A percentile compares a stretch with the other conserved stretches of the same genome.
phyloP scores from a whole-genome alignment of 2,329 filamentous ascomycete species.

The Macroventuria anomochaeta region DNA sequence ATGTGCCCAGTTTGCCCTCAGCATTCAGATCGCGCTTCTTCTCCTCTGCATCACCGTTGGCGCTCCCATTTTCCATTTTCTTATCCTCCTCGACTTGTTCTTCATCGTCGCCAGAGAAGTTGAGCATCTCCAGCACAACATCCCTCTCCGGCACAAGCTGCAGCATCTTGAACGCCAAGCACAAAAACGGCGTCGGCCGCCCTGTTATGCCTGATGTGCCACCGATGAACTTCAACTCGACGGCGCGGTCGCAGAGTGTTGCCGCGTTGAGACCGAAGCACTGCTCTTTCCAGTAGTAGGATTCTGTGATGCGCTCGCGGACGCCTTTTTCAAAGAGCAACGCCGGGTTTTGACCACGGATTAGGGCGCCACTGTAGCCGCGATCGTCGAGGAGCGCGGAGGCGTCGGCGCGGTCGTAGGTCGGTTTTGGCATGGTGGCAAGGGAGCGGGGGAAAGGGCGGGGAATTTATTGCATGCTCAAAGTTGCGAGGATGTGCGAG shows the following conservation, averaged over 20 bases:
- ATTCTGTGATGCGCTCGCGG: slow-evolving; percentile 92
- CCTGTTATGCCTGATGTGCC: slow-evolving; percentile 86
- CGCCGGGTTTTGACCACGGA: slow-evolving; percentile 92
- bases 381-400: slow-evolving; percentile 83
- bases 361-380: slow-evolving; percentile 75
- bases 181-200: slow-evolving; percentile 90
- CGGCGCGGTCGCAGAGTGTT: slow-evolving; percentile 84
- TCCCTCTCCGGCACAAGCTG: slow-evolving; percentile 83
- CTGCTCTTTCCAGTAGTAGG: slow-evolving; percentile 98
- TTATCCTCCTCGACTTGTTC: slow-evolving; percentile 16
- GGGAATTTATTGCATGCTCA: slow-evolving; percentile 12
- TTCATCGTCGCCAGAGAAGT: slow-evolving; percentile 54
- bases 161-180: slow-evolving; percentile 91
- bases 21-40: slow-evolving; percentile 37
- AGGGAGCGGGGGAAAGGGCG: too few species aligned
- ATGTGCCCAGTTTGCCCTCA: slow-evolving; percentile 50
- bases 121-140: slow-evolving; percentile 79
- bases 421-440: slow-evolving; percentile 46
- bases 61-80: slow-evolving; percentile 45
- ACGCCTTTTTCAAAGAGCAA: slow-evolving; percentile 95
- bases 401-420: slow-evolving; percentile 77
- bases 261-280: slow-evolving; percentile 91
- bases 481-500: not conserved
- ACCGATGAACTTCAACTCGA: slow-evolving; percentile 82
- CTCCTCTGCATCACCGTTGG: slow-evolving; percentile 16